A percentile compares a stretch with the other conserved stretches of the same genome.
Evolutionary conservation across 2,329 filamentous ascomycete species (phyloP).

Genomic region (Neonectria coccinea): DNA sequence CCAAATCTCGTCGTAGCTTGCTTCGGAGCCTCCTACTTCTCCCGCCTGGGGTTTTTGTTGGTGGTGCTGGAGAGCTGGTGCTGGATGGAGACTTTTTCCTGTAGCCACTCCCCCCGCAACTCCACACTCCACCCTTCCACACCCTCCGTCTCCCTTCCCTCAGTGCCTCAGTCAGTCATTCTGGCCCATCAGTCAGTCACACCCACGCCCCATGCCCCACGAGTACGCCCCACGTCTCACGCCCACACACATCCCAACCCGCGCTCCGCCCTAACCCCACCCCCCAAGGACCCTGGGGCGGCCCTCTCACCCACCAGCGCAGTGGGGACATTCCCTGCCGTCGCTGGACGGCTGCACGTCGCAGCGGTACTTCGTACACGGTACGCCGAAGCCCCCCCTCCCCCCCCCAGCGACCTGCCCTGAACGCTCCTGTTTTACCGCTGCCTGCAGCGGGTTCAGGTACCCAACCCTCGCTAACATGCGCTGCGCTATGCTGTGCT

Average conservation of each 20-base stretch:
- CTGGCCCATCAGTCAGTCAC: slow-evolving; percentile 18
- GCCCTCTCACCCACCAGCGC: slow-evolving; percentile 33
- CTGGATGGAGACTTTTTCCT: slow-evolving; percentile 14
- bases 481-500: slow-evolving; percentile 38
- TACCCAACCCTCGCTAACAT: slow-evolving; percentile 38
- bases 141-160: slow-evolving; percentile 28
- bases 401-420: slow-evolving; percentile 32
- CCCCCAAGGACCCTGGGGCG: slow-evolving; percentile 18
- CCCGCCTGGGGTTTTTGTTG: slow-evolving; percentile 38
- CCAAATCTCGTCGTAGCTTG: slow-evolving; percentile 27
- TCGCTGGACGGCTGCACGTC: slow-evolving; percentile 12
- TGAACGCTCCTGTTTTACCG: slow-evolving; percentile 43
- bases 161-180: slow-evolving; percentile 15
- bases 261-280: slow-evolving; percentile 24
- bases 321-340: slow-evolving; percentile 16
- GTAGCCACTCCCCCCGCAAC: slow-evolving; percentile 30
- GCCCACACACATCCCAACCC: slow-evolving; percentile 21
- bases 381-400: slow-evolving; percentile 31
- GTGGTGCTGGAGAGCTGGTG: slow-evolving; percentile 32
- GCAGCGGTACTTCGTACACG: slow-evolving; percentile 31
- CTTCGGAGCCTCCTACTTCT: slow-evolving; percentile 45
- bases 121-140: slow-evolving; percentile 14
- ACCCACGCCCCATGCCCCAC: slow-evolving; percentile 36
- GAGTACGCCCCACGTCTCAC: slow-evolving; percentile 26
- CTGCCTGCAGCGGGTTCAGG: slow-evolving; percentile 43